Evolutionary conservation across 2,329 filamentous ascomycete species (phyloP).

Genomic region (Cladorrhinum sp.): DNA sequence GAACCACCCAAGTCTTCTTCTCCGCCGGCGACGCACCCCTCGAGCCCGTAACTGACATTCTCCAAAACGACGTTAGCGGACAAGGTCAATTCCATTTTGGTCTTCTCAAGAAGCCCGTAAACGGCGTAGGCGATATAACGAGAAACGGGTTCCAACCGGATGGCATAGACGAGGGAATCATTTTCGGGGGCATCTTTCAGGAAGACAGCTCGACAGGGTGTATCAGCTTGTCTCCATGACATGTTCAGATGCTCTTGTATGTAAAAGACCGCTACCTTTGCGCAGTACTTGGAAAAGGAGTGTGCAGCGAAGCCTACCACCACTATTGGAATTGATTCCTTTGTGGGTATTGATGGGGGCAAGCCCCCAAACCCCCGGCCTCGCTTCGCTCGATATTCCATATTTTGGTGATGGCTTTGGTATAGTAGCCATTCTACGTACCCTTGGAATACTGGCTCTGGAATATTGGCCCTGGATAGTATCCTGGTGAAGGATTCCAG

Average conservation of each 20-base stretch:
- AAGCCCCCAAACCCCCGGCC: no score
- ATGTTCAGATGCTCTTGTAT: no score
- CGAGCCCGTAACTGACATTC: constrained; percentile 42
- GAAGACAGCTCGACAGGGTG: constrained; percentile 46
- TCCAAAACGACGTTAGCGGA: constrained; percentile 51
- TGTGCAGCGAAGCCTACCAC: no score
- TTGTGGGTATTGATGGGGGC: no score
- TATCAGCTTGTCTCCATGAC: constrained; percentile 36
- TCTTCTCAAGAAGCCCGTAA: constrained; percentile 58
- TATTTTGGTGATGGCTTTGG: no score
- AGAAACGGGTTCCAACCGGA: constrained; percentile 47
- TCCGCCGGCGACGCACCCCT: constrained; percentile 47
- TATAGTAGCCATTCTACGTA: no score
- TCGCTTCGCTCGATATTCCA: no score
- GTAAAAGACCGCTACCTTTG: no score
- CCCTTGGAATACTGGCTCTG: no score
- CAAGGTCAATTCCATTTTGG: constrained; percentile 62
- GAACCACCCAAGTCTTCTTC: constrained; percentile 56
- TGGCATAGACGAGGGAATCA: constrained; percentile 50
- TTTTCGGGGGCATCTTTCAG: constrained; percentile 52
- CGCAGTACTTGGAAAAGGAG: no score
- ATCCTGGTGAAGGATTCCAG: no score
- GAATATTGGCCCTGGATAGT: no score
- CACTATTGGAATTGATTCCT: neutral
- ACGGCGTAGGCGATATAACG: constrained; percentile 42